Conservation (phyloP, 139 green algal genomes). For the Asterochloris erici region DNA sequence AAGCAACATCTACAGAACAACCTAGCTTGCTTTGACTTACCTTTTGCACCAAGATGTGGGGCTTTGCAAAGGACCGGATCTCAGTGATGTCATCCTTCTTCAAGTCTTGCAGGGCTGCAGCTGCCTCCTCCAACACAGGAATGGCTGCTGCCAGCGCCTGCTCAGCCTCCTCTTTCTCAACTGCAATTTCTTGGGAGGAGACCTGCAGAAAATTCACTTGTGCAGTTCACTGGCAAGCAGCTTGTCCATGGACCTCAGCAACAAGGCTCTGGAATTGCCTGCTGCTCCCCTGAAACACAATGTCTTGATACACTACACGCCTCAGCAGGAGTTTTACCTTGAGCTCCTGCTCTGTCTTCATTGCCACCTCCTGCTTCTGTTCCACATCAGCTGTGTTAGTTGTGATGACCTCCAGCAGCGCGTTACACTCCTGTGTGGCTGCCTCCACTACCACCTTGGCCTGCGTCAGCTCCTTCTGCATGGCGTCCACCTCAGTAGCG, state of each 20-base stretch:
- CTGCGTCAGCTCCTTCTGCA: constrained; percentile 78
- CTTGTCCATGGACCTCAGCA: background rate
- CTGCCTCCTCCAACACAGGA: constrained; percentile 79
- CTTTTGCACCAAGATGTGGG: constrained; percentile 81
- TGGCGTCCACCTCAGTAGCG: constrained; percentile 71
- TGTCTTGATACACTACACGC: too few relatives aligned
- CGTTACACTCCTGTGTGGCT: constrained; percentile 78
- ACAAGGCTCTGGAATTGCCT: too few relatives aligned
- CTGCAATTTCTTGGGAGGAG: constrained; percentile 30
- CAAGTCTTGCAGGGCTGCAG: constrained; percentile 75
- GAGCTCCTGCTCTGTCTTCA: constrained; percentile 74
- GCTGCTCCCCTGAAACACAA: too few relatives aligned
- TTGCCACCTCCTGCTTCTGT: constrained; percentile 63
- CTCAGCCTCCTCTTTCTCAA: constrained; percentile 86
- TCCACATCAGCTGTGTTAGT: constrained; percentile 73
- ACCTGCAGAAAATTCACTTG: background rate
- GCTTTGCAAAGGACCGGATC: constrained; percentile 86
- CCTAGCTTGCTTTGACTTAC: constrained; percentile 23
- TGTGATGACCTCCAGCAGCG: constrained; percentile 75
- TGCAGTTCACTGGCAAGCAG: background rate
- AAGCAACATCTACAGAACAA: background rate
- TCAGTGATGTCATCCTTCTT: constrained; percentile 90
- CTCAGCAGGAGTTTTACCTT: constrained; percentile 37
- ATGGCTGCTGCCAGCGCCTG: constrained; percentile 79
- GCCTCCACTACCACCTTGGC: constrained; percentile 78